Conservation (phyloP, 2,329 filamentous ascomycete genomes). For the Hymenoscyphus occultus region DNA sequence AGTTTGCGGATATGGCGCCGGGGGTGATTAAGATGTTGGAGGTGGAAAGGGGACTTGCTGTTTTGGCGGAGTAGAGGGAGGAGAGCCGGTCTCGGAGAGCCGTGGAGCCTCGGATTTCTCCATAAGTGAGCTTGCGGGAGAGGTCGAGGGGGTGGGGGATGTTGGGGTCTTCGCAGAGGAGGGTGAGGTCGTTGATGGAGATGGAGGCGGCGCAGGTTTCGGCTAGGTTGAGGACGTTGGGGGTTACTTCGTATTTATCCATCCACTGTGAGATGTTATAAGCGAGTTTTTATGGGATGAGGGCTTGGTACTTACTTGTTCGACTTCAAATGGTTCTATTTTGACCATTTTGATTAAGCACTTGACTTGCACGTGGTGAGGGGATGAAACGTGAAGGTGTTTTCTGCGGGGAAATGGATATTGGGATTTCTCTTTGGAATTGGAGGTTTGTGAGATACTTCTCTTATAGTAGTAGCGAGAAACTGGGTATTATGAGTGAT, state of each 20-base stretch:
- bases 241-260: constrained; percentile 56
- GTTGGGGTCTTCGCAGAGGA: constrained; percentile 54
- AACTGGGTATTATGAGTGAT: not conserved
- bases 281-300: not conserved
- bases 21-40: constrained; percentile 74
- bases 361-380: constrained; percentile 5
- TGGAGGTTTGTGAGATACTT: not conserved
- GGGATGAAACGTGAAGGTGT: not conserved
- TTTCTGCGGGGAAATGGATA: constrained; percentile 1
- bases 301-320: constrained; percentile 51
- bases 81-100: constrained; percentile 63
- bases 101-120: constrained; percentile 66
- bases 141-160: constrained; percentile 45
- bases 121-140: constrained; percentile 66
- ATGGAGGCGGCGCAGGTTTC: constrained; percentile 77
- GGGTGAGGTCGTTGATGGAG: constrained; percentile 64
- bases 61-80: constrained; percentile 59
- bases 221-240: constrained; percentile 65
- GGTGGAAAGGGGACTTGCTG: constrained; percentile 43
- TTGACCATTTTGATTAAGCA: constrained; percentile 47
- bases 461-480: not conserved
- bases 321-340: constrained; percentile 65
- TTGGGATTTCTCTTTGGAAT: not conserved
- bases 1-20: constrained; percentile 83
- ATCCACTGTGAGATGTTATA: constrained; percentile 51